A percentile compares a stretch with the other conserved stretches of the same genome.
Conservation (phyloP, 139 green algal species). For the Chlamydomonas applanata region DNA sequence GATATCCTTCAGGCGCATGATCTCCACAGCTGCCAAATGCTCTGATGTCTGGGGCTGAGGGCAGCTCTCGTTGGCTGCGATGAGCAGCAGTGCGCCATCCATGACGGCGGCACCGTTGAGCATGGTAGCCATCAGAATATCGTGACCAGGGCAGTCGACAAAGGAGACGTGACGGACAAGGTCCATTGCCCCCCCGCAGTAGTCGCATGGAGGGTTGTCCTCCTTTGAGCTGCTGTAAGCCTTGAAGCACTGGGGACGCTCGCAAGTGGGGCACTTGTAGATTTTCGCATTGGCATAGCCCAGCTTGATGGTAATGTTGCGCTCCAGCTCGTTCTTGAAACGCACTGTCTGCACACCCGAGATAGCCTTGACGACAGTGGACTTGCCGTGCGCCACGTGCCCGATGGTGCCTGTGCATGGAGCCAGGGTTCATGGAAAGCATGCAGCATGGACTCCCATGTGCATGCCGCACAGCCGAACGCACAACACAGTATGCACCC, state of each 20-base stretch:
- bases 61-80: constrained; percentile 98
- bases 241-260: constrained; percentile 81
- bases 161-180: constrained; percentile 96
- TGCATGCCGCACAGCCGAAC: no score
- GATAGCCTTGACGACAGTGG: constrained; percentile 99
- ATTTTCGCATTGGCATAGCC: constrained; percentile 99
- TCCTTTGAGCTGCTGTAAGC: constrained; percentile 92
- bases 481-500: no score
- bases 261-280: constrained; percentile 88
- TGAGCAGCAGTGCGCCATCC: constrained; percentile 97
- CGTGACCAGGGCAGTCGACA: constrained; percentile 97
- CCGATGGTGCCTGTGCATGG: constrained; percentile 90
- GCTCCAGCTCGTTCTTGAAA: constrained; percentile 99
- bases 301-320: constrained; percentile 99
- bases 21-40: constrained; percentile 97
- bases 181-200: constrained; percentile 77
- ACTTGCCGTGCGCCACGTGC: constrained; percentile 99
- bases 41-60: constrained; percentile 97
- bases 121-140: constrained; percentile 99
- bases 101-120: constrained; percentile 99
- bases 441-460: no score
- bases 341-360: constrained; percentile 98
- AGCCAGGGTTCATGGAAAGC: no score
- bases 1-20: constrained; percentile 87
- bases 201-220: constrained; percentile 62